phyloP scores from a whole-genome alignment of 2,329 filamentous ascomycete genomes.

The Seiridium cupressi region DNA sequence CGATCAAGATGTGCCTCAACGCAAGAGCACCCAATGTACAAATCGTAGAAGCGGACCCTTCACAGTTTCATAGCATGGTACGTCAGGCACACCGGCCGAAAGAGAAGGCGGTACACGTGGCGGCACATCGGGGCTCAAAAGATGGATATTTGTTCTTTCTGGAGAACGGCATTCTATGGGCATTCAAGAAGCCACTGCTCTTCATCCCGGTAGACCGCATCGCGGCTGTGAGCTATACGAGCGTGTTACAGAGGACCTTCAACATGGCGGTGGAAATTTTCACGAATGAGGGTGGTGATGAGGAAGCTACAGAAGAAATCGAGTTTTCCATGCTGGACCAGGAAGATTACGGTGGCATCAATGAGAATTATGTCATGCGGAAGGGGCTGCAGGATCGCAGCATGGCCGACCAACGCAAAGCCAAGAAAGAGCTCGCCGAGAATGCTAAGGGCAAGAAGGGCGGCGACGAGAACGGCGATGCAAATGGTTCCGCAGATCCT shows the following conservation, averaged over 20 bases:
- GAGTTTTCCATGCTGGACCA: slow-evolving; percentile 71
- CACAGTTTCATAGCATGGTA: slow-evolving; percentile 55
- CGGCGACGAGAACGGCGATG: slow-evolving; percentile 9
- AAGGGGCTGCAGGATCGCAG: slow-evolving; percentile 65
- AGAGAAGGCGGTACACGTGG: slow-evolving; percentile 65
- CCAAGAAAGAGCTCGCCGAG: slow-evolving; percentile 60
- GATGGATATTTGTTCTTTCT: slow-evolving; percentile 69
- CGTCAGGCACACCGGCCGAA: slow-evolving; percentile 57
- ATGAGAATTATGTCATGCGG: slow-evolving; percentile 58
- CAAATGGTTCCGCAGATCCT: slow-evolving; percentile 34
- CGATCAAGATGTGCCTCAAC: slow-evolving; percentile 50
- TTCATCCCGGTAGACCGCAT: slow-evolving; percentile 63
- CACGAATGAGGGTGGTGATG: slow-evolving; percentile 33
- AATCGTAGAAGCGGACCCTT: slow-evolving; percentile 52
- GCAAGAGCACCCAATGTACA: slow-evolving; percentile 44
- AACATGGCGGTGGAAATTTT: slow-evolving; percentile 65
- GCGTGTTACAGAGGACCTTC: slow-evolving; percentile 66
- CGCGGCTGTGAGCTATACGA: slow-evolving; percentile 64
- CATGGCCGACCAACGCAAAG: slow-evolving; percentile 66
- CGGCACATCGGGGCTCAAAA: slow-evolving; percentile 65
- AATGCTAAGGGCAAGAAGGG: slow-evolving; percentile 48
- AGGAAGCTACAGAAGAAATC: slow-evolving; percentile 54
- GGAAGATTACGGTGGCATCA: slow-evolving; percentile 63
- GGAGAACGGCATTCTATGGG: slow-evolving; percentile 66
- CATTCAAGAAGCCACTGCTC: slow-evolving; percentile 67